Percentiles rank a stretch among this genome's conserved stretches.
Conservation (phyloP, 345 rosid species). For the Rubroshorea leprosula region DNA sequence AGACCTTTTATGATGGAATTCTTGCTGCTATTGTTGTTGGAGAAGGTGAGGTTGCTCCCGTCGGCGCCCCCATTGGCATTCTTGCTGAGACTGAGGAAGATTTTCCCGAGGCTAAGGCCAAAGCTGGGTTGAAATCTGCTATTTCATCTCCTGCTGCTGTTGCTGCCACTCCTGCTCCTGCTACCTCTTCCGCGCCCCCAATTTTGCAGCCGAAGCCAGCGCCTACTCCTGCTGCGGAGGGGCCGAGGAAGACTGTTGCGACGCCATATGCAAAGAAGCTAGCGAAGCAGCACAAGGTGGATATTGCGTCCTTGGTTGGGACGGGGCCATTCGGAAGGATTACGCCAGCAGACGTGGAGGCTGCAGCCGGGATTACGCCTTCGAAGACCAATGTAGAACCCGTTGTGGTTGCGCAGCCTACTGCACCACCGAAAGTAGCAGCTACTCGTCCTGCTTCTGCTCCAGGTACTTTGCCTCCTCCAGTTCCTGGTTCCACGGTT, state of each 20-base stretch:
- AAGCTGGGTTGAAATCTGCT: slow-evolving; percentile 45
- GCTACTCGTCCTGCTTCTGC: slow-evolving; percentile 6
- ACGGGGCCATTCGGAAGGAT: slow-evolving; percentile 80
- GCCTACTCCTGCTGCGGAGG: slow-evolving; percentile 20
- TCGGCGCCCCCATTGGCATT: slow-evolving; percentile 77
- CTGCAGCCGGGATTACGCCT: slow-evolving; percentile 65
- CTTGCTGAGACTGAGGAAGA: slow-evolving; percentile 87
- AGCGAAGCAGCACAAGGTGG: slow-evolving; percentile 83
- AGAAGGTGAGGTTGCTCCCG: slow-evolving; percentile 86
- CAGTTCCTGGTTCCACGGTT: slow-evolving; percentile 58
- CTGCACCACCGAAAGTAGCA: slow-evolving; percentile 32
- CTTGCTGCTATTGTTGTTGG: slow-evolving; percentile 91
- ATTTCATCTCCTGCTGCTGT: slow-evolving; percentile 29
- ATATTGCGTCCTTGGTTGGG: slow-evolving; percentile 52
- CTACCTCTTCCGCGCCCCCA: slow-evolving; percentile 41
- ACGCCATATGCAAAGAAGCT: slow-evolving; percentile 88
- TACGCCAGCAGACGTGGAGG: slow-evolving; percentile 69
- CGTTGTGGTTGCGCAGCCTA: slow-evolving; percentile 19
- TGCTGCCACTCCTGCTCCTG: slow-evolving; percentile 39
- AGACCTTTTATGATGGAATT: slow-evolving; percentile 87
- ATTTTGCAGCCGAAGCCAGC: slow-evolving; percentile 26
- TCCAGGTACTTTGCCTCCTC: slow-evolving; percentile 27
- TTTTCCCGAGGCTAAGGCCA: slow-evolving; percentile 72
- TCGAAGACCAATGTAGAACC: slow-evolving; percentile 31
- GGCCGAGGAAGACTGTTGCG: slow-evolving; percentile 55